Conservation (phyloP, 2,329 filamentous ascomycete species). For the Monilinia aucupariae region DNA sequence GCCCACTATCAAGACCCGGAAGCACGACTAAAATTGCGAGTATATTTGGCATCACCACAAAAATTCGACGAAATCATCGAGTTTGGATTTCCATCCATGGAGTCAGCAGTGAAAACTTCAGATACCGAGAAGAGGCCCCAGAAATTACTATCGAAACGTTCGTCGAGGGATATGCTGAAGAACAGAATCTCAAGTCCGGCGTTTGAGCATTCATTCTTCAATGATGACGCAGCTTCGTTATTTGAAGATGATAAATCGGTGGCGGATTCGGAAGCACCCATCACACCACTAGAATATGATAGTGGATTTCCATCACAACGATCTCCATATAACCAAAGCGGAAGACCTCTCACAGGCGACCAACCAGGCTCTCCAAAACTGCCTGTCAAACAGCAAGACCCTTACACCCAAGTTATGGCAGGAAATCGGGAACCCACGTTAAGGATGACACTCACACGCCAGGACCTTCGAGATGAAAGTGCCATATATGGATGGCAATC, state of each 20-base stretch:
- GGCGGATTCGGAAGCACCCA: slow-evolving; percentile 50
- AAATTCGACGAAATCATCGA: slow-evolving; percentile 95
- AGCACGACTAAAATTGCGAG: slow-evolving; percentile 76
- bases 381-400: slow-evolving; percentile 30
- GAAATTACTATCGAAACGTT: slow-evolving; percentile 21
- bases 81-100: slow-evolving; percentile 77
- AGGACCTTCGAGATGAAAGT: slow-evolving; percentile 74
- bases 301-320: slow-evolving; percentile 30
- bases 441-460: slow-evolving; percentile 88
- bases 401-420: slow-evolving; percentile 47
- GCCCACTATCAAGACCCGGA: slow-evolving; percentile 88
- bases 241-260: slow-evolving; percentile 52
- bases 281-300: slow-evolving; percentile 32
- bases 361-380: slow-evolving; percentile 30
- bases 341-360: slow-evolving; percentile 39
- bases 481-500: slow-evolving; percentile 66
- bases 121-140: slow-evolving; percentile 34
- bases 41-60: slow-evolving; percentile 81
- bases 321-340: slow-evolving; percentile 22
- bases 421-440: slow-evolving; percentile 85
- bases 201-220: slow-evolving; percentile 52
- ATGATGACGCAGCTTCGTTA: slow-evolving; percentile 52
- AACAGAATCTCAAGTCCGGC: slow-evolving; percentile 39
- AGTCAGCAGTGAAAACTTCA: slow-evolving; percentile 38
- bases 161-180: slow-evolving; percentile 21